These are phyloP conservation scores for Aspergillus awamori DNA, from an alignment of 2,329 filamentous ascomycete genomes.

Conservation along the genomic window DNA sequence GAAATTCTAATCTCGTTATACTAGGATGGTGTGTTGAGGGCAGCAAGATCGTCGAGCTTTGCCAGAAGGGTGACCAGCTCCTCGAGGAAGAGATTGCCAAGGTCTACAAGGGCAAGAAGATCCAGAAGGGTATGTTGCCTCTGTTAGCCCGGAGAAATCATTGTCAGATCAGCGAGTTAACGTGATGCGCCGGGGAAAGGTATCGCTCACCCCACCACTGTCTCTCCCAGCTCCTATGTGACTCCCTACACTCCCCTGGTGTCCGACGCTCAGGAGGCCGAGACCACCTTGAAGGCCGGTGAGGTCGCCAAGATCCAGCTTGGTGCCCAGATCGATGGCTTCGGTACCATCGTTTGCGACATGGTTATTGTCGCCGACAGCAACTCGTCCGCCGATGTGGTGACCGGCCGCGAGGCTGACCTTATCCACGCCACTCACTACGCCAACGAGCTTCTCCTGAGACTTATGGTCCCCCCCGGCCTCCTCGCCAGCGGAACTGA, in stretches of 20 bases:
- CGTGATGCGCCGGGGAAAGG: constrained; percentile 54
- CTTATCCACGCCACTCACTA: constrained; percentile 89
- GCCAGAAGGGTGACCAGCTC: constrained; percentile 92
- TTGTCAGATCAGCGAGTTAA: constrained; percentile 20
- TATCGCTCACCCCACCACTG: constrained; percentile 89
- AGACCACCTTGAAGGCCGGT: constrained; percentile 74
- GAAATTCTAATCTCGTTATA: constrained; percentile 25
- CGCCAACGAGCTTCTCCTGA: constrained; percentile 90
- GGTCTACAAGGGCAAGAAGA: constrained; percentile 98
- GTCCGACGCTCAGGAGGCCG: constrained; percentile 83
- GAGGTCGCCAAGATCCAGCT: constrained; percentile 97
- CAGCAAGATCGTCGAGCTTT: constrained; percentile 90
- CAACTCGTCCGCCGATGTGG: constrained; percentile 55
- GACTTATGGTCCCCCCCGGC: constrained; percentile 89
- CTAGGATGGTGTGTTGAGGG: constrained; percentile 73
- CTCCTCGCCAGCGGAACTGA: constrained; percentile 80
- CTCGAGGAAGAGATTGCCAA: constrained; percentile 91
- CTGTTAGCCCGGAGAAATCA: not conserved
- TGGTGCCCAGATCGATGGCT: constrained; percentile 97
- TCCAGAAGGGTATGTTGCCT: constrained; percentile 72
- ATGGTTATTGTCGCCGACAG: constrained; percentile 71
- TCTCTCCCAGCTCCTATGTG: constrained; percentile 91
- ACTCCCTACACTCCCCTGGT: constrained; percentile 94
- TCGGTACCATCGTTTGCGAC: constrained; percentile 94
- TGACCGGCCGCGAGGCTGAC: constrained; percentile 80